Evolutionary conservation across 345 rosid species (phyloP).

Genomic region (Cardamine chenopodiifolia): DNA sequence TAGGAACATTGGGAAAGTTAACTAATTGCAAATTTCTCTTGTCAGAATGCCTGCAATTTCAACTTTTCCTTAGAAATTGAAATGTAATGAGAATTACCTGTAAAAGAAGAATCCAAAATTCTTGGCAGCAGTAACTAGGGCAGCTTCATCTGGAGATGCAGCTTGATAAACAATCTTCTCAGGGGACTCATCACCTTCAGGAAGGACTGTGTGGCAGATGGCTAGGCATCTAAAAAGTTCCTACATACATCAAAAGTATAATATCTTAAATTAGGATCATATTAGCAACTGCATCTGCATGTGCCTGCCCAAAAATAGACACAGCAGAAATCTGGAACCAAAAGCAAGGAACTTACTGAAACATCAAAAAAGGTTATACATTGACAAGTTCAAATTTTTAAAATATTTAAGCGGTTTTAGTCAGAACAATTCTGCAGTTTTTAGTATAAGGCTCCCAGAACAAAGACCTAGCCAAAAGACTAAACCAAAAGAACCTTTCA

Average conservation of each 20-base stretch:
- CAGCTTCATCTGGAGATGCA: conserved; percentile 99
- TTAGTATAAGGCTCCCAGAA: conserved; percentile 24
- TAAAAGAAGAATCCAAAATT: conserved; percentile 97
- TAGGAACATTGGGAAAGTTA: conserved; percentile 1
- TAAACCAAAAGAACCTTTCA: background rate
- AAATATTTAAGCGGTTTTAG: background rate
- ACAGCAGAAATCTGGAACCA: conserved; percentile 10
- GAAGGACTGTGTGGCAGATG: conserved; percentile 97
- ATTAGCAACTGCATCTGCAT: conserved; percentile 4
- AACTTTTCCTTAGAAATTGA: conserved; percentile 17
- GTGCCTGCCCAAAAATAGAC: background rate
- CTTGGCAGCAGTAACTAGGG: conserved; percentile 95
- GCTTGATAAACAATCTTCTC: conserved; percentile 95
- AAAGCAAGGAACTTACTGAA: conserved; percentile 10
- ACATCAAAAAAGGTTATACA: background rate
- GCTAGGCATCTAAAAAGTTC: conserved; percentile 99
- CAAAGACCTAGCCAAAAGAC: conserved; percentile 10
- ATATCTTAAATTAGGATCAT: conserved; percentile 8
- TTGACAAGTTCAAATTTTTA: background rate
- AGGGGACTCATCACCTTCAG: conserved; percentile 97
- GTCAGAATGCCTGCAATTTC: conserved; percentile 15
- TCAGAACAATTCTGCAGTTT: conserved; percentile 4
- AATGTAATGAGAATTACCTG: conserved; percentile 50
- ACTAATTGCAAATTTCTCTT: conserved; percentile 24
- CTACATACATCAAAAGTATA: conserved; percentile 49